A percentile compares a stretch with the other conserved stretches of the same genome.
phyloP scores from a whole-genome alignment of 257 asterid species.

The Hygrophila difformis region DNA sequence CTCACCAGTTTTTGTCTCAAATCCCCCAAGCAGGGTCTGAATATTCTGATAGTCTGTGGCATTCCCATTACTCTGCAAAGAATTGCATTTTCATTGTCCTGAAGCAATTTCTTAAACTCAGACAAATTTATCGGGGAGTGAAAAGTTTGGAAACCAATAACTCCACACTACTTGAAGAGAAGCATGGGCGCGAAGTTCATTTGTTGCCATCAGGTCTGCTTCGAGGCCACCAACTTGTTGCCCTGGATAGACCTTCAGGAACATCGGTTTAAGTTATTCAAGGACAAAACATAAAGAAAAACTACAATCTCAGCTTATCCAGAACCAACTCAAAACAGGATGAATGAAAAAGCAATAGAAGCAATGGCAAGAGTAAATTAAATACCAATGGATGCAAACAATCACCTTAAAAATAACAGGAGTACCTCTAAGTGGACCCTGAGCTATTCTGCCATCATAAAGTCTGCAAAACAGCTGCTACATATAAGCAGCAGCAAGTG shows the following conservation, averaged over 20 bases:
- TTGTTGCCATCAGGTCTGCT: constrained; percentile 92
- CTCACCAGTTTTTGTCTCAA: constrained; percentile 93
- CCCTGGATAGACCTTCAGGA: constrained; percentile 98
- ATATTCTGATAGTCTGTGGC: constrained; percentile 40
- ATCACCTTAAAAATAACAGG: constrained; percentile 80
- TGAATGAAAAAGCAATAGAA: too few species aligned
- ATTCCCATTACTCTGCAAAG: constrained; percentile 51
- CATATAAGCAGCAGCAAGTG: constrained; percentile 38
- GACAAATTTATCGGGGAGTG: not conserved
- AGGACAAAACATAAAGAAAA: not conserved
- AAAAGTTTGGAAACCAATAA: constrained; percentile 7
- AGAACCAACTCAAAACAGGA: too few species aligned
- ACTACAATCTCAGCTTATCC: too few species aligned
- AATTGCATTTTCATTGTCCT: constrained; percentile 12
- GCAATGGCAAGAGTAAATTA: too few species aligned
- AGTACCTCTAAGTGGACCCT: constrained; percentile 78
- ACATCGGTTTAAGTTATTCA: constrained; percentile 12
- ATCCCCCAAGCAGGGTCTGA: constrained; percentile 83
- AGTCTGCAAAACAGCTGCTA: constrained; percentile 75
- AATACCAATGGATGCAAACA: too few species aligned
- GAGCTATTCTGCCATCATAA: constrained; percentile 84
- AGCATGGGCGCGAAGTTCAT: constrained; percentile 84
- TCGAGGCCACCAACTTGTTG: constrained; percentile 82
- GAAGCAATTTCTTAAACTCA: not conserved
- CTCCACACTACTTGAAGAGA: constrained; percentile 56